phyloP scores from a whole-genome alignment of 2,329 filamentous ascomycete genomes.

The Fusarium sp. region DNA sequence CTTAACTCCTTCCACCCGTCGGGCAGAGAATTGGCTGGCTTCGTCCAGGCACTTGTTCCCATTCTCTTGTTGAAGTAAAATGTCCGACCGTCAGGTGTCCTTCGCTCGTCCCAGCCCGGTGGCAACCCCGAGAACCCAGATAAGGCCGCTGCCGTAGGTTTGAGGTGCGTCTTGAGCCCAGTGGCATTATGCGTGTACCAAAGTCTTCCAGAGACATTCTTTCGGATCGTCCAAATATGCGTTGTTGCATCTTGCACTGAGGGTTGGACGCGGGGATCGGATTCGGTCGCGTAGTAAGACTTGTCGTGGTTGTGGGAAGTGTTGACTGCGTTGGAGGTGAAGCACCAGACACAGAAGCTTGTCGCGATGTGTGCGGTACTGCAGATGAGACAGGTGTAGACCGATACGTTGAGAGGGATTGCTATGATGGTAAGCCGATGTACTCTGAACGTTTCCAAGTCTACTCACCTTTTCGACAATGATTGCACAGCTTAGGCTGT shows the following conservation, averaged over 20 bases:
- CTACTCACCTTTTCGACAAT: constrained; percentile 39
- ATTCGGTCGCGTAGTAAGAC: constrained; percentile 44
- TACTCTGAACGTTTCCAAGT: rapidly evolving
- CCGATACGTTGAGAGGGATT: constrained; percentile 41
- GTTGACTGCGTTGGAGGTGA: constrained; percentile 40
- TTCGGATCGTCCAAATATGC: constrained; percentile 41
- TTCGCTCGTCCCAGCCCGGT: constrained; percentile 42
- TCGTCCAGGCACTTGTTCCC: constrained; percentile 40
- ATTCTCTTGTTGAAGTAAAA: constrained; percentile 43
- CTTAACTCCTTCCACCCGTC: constrained; percentile 43
- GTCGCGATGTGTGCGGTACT: constrained; percentile 39
- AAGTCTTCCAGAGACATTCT: constrained; percentile 42
- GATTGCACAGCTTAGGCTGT: constrained; percentile 19
- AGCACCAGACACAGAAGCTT: constrained; percentile 45
- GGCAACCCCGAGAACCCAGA: constrained; percentile 29
- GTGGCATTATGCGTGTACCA: constrained; percentile 46
- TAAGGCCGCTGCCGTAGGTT: constrained; percentile 27
- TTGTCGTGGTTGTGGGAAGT: constrained; percentile 43
- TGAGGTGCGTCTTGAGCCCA: constrained; percentile 42
- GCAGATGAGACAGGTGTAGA: constrained; percentile 46
- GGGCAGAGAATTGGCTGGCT: constrained; percentile 38
- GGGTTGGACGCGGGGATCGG: constrained; percentile 38
- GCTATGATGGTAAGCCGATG: not conserved
- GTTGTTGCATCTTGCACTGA: constrained; percentile 30
- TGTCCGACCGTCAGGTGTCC: constrained; percentile 36